phyloP scores from a whole-genome alignment of 2,329 filamentous ascomycete species.

The Monilinia vaccinii-corymbosi region DNA sequence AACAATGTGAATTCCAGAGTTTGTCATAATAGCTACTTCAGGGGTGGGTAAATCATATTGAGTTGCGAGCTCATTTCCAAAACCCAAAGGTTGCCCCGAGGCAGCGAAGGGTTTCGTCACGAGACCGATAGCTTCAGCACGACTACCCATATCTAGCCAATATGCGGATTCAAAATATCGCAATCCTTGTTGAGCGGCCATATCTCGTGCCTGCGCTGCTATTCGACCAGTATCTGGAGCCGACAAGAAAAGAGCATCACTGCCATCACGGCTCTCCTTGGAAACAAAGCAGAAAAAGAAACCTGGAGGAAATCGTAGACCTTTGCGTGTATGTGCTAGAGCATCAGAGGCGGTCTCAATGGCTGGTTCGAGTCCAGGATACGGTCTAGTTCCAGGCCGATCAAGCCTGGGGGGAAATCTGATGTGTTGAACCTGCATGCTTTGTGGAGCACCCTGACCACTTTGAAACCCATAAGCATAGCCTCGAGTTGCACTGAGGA shows the following conservation, averaged over 20 bases:
- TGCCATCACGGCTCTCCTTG: slow-evolving; percentile 47
- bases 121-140: slow-evolving; percentile 69
- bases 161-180: slow-evolving; percentile 69
- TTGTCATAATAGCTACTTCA: slow-evolving; percentile 87
- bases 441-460: slow-evolving; percentile 61
- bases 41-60: slow-evolving; percentile 78
- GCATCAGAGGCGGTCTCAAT: slow-evolving; percentile 36
- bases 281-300: slow-evolving; percentile 82
- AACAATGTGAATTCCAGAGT: slow-evolving; percentile 80
- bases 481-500: slow-evolving; percentile 73
- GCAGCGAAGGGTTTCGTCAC: slow-evolving; percentile 66
- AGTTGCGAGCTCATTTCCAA: slow-evolving; percentile 92
- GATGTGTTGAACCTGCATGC: slow-evolving; percentile 96
- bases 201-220: slow-evolving; percentile 41
- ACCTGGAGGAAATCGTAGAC: slow-evolving; percentile 67
- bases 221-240: slow-evolving; percentile 85
- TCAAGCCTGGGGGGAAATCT: slow-evolving; percentile 67
- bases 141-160: slow-evolving; percentile 67
- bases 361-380: slow-evolving; percentile 17
- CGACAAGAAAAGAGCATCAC: slow-evolving; percentile 70
- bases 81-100: slow-evolving; percentile 60
- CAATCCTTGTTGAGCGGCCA: slow-evolving; percentile 20
- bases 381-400: slow-evolving; percentile 23
- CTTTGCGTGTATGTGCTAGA: slow-evolving; percentile 42
- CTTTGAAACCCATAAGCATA: slow-evolving; percentile 58